A percentile compares a stretch with the other conserved stretches of the same genome.
phyloP scores from a whole-genome alignment of 495 filamentous ascomycete species.

The Penicillium cosmopolitanum region DNA sequence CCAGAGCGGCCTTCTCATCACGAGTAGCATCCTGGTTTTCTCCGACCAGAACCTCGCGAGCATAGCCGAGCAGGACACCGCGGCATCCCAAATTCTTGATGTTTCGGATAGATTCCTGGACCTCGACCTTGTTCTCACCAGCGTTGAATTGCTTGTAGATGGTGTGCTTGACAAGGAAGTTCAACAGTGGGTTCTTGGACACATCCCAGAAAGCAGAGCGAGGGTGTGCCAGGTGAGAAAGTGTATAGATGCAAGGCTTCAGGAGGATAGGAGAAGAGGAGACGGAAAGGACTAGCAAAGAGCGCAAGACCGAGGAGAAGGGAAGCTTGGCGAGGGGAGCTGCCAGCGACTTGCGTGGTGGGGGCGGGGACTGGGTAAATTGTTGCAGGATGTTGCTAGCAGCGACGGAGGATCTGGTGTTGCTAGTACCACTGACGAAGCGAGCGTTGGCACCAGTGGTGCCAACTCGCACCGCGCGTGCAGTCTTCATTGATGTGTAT shows the following conservation, averaged over 20 bases:
- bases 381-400: constrained; percentile 31
- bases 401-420: constrained; percentile 41
- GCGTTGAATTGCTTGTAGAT: constrained; percentile 58
- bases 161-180: constrained; percentile 49
- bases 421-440: constrained; percentile 45
- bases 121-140: constrained; percentile 51
- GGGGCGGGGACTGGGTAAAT: constrained; percentile 17
- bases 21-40: constrained; percentile 36
- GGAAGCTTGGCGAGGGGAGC: constrained; percentile 75
- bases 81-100: constrained; percentile 51
- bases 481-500: constrained; percentile 34
- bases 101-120: constrained; percentile 44
- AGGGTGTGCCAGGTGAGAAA: constrained; percentile 72
- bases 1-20: constrained; percentile 44
- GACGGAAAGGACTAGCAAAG: constrained; percentile 74
- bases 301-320: constrained; percentile 72
- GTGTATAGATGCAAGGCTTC: constrained; percentile 66
- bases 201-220: constrained; percentile 54
- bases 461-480: constrained; percentile 34
- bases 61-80: constrained; percentile 54
- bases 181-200: constrained; percentile 49
- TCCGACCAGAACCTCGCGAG: constrained; percentile 48
- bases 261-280: constrained; percentile 79
- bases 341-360: constrained; percentile 25
- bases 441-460: constrained; percentile 23